Conservation (phyloP, 2,329 filamentous ascomycete species). For the Thyridium curvatum region DNA sequence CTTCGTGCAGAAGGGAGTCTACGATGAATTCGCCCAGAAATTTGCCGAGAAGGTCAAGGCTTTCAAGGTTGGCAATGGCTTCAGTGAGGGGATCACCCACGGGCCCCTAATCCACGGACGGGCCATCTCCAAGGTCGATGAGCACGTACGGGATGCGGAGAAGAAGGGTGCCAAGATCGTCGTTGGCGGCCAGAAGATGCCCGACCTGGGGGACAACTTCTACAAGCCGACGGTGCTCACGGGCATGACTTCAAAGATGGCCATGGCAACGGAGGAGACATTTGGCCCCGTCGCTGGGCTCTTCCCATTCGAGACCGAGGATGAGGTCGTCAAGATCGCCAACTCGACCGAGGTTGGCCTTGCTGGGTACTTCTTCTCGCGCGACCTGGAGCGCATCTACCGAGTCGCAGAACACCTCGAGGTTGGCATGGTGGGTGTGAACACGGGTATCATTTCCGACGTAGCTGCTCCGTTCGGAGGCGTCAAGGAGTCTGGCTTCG, state of each 20-base stretch:
- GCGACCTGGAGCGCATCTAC: slow-evolving; percentile 51
- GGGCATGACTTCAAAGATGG: slow-evolving; percentile 81
- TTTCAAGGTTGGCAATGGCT: slow-evolving; percentile 77
- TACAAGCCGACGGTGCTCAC: slow-evolving; percentile 85
- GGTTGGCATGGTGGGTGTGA: slow-evolving; percentile 83
- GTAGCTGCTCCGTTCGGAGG: slow-evolving; percentile 64
- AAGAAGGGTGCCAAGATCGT: slow-evolving; percentile 71
- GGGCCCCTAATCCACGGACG: slow-evolving; percentile 81
- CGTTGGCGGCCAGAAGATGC: slow-evolving; percentile 66
- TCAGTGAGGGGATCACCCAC: slow-evolving; percentile 64
- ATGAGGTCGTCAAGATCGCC: slow-evolving; percentile 78
- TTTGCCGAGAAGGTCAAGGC: slow-evolving; percentile 64
- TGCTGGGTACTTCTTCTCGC: slow-evolving; percentile 88
- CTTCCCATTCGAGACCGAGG: slow-evolving; percentile 83
- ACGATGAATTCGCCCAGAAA: slow-evolving; percentile 64
- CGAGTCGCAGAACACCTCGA: slow-evolving; percentile 65
- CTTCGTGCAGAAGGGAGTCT: slow-evolving; percentile 72
- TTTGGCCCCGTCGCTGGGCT: slow-evolving; percentile 91
- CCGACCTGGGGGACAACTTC: slow-evolving; percentile 77
- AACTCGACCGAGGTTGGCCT: slow-evolving; percentile 82
- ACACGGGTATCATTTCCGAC: slow-evolving; percentile 63
- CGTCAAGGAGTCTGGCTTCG: slow-evolving; percentile 77
- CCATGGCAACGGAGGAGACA: slow-evolving; percentile 80
- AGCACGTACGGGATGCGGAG: slow-evolving; percentile 74
- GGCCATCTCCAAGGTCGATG: slow-evolving; percentile 71